phyloP scores from a whole-genome alignment of 2,329 filamentous ascomycete species.

The Colletotrichum echinochloae region DNA sequence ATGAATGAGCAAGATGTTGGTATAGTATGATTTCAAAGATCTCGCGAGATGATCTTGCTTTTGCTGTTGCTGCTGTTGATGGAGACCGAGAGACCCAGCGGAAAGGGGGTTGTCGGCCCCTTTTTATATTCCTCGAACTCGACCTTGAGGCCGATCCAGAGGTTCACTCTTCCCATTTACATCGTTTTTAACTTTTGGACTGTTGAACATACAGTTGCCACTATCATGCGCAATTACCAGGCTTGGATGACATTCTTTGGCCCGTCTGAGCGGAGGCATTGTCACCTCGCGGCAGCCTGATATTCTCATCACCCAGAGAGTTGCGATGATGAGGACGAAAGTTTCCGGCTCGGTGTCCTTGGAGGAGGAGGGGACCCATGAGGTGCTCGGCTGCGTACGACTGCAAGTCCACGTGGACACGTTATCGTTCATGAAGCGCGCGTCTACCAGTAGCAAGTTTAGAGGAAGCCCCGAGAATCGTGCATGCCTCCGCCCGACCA shows the following conservation, averaged over 20 bases:
- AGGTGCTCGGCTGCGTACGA: slow-evolving; percentile 6
- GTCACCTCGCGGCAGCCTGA: neutral
- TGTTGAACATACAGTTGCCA: neutral
- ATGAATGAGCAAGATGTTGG: neutral
- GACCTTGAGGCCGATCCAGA: slow-evolving; percentile 5
- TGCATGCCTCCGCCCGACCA: neutral
- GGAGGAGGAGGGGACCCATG: neutral
- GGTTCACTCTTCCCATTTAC: neutral
- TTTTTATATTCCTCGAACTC: slow-evolving; percentile 1
- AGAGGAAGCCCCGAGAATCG: slow-evolving; percentile 16
- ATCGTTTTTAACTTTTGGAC: slow-evolving; percentile 14
- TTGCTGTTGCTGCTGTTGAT: neutral
- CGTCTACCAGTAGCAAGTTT: slow-evolving; percentile 26
- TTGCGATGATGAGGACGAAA: slow-evolving; percentile 20
- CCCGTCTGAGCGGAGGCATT: neutral
- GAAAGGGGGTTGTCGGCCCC: neutral
- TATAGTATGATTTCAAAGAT: neutral
- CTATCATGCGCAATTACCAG: slow-evolving; percentile 11
- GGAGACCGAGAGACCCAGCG: no score
- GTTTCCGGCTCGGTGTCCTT: neutral
- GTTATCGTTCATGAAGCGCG: slow-evolving; percentile 2
- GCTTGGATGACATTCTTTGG: neutral
- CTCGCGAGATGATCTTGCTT: neutral
- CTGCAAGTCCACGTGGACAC: slow-evolving; percentile 9
- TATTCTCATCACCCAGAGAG: neutral